Base-by-base conservation (phyloP, 441 rosid species). In the Adansonia madagascariensis region DNA sequence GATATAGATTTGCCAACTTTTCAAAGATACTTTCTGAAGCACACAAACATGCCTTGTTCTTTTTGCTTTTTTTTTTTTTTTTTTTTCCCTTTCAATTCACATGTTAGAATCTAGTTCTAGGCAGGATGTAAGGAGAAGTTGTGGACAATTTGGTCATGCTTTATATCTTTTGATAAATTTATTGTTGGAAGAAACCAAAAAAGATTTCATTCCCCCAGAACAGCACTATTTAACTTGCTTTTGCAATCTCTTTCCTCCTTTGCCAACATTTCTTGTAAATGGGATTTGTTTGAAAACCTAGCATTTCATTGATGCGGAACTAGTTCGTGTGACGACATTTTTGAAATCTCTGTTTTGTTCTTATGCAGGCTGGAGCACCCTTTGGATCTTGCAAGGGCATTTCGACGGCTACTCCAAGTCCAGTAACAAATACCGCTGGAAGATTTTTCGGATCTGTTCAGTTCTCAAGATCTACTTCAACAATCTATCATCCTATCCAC, bases 371-470 rank as follows among this genome's bases (percentile, higher is more conserved):
- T 75, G 98, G 92, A 80, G 95, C 89, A 75, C 88, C 98, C 47
- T 90, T 83, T 85, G 95, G 98, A 74, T 85, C 98, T 31, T 95
- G 97, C 93, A 92, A 90, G 80, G 91, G 88, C 71, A 61, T 91
- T 75, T 59, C 89, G 39, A 70, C 76, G 1, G 97, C 94, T 15
- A 65, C 83, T 18, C 76, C 85, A 81, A 71, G 84, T 84, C 94
- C 96, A 20, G 66, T 80, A 61, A 86, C 91, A 49, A 86, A 81
- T 62, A 24, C 84, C 18, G 81, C 80, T 5, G 95, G 97, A 86
- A 86, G 90, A 82, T 92, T 91, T 85, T 83, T 94, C 46, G 99
- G 99, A 84, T 92, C 93, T 18, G 91, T 95, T 81, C 96, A 93
- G 82, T 89, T 95, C 82, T 62, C 96, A n/a, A 88, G 71, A 76